A percentile compares a stretch with the other conserved stretches of the same genome.
Evolutionary conservation across 2,329 filamentous ascomycete genomes (phyloP).

Genomic region (Aureobasidium leucospermi): DNA sequence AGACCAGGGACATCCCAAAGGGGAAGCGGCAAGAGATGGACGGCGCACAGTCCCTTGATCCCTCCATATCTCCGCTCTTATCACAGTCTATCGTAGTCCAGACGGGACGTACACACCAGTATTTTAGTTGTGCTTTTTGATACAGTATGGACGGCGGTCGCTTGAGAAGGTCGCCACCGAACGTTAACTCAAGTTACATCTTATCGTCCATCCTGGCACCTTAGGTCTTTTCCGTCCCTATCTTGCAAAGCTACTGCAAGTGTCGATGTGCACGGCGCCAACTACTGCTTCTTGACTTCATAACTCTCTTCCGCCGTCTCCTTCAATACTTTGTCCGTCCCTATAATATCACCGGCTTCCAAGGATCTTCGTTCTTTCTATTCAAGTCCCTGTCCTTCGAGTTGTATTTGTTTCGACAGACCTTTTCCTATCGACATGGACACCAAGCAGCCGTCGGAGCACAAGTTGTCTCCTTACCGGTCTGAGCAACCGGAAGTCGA

Average conservation of each 20-base stretch:
- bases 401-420: not conserved
- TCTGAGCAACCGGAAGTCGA: constrained; percentile 2
- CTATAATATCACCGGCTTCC: not conserved
- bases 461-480: not conserved
- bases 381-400: not conserved
- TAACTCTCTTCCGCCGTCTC: not conserved
- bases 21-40: constrained; percentile 4
- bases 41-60: not conserved
- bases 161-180: not conserved
- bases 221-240: not conserved
- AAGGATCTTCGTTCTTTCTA: not conserved
- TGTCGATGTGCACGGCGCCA: not conserved
- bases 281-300: not conserved
- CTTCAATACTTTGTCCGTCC: not conserved
- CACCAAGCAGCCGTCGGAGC: not conserved
- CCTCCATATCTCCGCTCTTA: constrained; percentile 6
- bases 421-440: not conserved
- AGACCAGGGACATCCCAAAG: not conserved
- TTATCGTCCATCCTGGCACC: not conserved
- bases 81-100: constrained; percentile 11
- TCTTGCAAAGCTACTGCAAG: not conserved
- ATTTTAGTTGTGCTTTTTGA: constrained; percentile 7
- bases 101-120: not conserved
- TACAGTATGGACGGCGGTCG: not conserved
- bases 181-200: not conserved